Evolutionary conservation across 2,329 filamentous ascomycete genomes (phyloP).

Genomic region (Stagonosporopsis tanaceti): DNA sequence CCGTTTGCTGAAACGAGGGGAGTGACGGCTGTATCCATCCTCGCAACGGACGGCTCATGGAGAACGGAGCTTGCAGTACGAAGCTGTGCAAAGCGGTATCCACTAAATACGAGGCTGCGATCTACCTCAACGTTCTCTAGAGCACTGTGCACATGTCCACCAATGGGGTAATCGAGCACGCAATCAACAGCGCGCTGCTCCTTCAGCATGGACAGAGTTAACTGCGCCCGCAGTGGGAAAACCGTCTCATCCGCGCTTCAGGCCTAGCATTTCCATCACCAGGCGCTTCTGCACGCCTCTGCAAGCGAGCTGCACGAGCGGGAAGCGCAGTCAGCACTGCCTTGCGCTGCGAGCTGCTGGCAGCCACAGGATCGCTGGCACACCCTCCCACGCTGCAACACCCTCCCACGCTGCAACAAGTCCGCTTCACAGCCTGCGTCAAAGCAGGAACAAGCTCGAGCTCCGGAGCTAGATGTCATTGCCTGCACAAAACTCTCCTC

Average conservation of each 20-base stretch:
- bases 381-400: not conserved
- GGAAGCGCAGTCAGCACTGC: slow-evolving; percentile 2
- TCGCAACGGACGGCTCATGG: not conserved
- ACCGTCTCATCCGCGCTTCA: slow-evolving; percentile 5
- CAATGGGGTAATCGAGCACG: slow-evolving; percentile 14
- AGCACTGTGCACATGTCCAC: slow-evolving; percentile 1
- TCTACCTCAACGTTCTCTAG: slow-evolving; percentile 13
- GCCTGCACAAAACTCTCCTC: slow-evolving; percentile 8
- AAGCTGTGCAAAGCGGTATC: slow-evolving; percentile 3
- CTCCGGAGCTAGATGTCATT: not conserved
- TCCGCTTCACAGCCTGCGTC: not conserved
- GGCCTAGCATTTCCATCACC: slow-evolving; percentile 5
- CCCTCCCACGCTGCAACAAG: not conserved
- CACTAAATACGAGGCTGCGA: slow-evolving; percentile 13
- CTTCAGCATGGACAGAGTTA: not conserved
- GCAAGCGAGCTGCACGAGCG: slow-evolving; percentile 17
- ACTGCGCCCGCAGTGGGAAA: not conserved
- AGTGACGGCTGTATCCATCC: slow-evolving; percentile 11
- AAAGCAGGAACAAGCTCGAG: slow-evolving; percentile 9
- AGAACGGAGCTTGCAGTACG: slow-evolving; percentile 14
- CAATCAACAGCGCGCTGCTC: slow-evolving; percentile 4
- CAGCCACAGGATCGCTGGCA: not conserved
- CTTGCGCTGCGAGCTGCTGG: not conserved
- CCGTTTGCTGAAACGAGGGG: slow-evolving; percentile 11
- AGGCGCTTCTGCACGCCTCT: not conserved